Evolutionary conservation across 345 rosid genomes (phyloP).

Genomic region (Trapa incisa): DNA sequence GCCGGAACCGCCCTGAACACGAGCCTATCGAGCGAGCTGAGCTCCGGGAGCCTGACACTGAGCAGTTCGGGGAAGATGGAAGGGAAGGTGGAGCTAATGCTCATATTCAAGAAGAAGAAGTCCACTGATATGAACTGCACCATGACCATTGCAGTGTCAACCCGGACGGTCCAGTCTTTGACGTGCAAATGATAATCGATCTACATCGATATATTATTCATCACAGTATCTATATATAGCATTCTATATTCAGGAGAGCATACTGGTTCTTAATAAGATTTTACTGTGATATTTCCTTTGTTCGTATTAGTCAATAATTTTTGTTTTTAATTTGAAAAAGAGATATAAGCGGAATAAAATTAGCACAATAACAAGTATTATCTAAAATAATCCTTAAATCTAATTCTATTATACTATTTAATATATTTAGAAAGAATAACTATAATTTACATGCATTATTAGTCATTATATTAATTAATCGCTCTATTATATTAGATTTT

Average conservation of each 20-base stretch:
- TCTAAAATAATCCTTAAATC: no score
- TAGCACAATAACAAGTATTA: no score
- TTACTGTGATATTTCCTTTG: no score
- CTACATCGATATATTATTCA: neutral
- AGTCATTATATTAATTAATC: no score
- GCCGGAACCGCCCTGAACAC: neutral
- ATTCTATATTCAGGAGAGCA: neutral
- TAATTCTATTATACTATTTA: no score
- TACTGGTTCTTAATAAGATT: neutral
- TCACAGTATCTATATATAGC: neutral
- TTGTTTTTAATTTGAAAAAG: no score
- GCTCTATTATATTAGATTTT: no score
- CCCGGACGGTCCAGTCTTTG: slow-evolving; percentile 6
- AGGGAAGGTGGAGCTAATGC: slow-evolving; percentile 13
- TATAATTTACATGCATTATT: no score
- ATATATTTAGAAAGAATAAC: no score
- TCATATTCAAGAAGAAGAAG: slow-evolving; percentile 18
- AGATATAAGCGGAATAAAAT: no score
- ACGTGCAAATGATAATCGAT: slow-evolving; percentile 1
- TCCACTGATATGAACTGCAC: slow-evolving; percentile 15
- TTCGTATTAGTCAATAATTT: no score
- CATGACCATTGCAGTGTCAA: slow-evolving; percentile 1
- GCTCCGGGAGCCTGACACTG: neutral
- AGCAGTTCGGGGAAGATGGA: slow-evolving; percentile 9
- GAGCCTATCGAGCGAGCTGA: slow-evolving; percentile 5